phyloP scores from a whole-genome alignment of 2,329 filamentous ascomycete species.

The Seiridium unicorne region DNA sequence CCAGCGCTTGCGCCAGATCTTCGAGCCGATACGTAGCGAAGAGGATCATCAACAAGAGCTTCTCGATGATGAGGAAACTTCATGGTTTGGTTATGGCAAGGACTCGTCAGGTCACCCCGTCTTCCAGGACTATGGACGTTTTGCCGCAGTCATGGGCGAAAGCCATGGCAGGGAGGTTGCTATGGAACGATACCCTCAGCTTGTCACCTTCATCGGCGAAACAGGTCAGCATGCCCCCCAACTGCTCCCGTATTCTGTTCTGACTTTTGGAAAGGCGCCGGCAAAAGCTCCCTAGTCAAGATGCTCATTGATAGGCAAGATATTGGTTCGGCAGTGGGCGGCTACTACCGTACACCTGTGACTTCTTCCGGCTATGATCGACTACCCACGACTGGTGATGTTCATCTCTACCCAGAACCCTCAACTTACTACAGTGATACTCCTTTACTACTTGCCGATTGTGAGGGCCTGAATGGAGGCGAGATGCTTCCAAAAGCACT shows the following conservation, averaged over 20 bases:
- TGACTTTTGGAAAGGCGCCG: constrained; percentile 25
- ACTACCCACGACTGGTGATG: constrained; percentile 42
- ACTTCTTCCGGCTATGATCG: constrained; percentile 29
- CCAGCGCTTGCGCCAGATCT: constrained; percentile 4
- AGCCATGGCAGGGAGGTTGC: neutral
- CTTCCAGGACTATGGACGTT: constrained; percentile 39
- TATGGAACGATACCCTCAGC: constrained; percentile 20
- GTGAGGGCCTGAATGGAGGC: constrained; percentile 46
- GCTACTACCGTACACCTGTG: constrained; percentile 33
- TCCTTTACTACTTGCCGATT: constrained; percentile 46
- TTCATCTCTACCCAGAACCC: constrained; percentile 47
- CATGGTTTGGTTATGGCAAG: constrained; percentile 5
- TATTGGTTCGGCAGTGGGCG: constrained; percentile 12
- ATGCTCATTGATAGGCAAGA: constrained; percentile 34
- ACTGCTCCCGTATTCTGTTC: neutral
- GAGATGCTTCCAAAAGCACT: constrained; percentile 21
- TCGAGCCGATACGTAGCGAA: constrained; percentile 4
- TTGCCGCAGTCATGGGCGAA: constrained; percentile 30
- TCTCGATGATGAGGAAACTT: constrained; percentile 1
- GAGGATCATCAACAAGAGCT: constrained; percentile 5
- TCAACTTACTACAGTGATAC: constrained; percentile 26
- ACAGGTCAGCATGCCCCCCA: constrained; percentile 16
- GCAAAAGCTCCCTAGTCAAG: constrained; percentile 44
- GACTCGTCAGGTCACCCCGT: constrained; percentile 14
- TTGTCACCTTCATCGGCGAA: constrained; percentile 37